A percentile compares a stretch with the other conserved stretches of the same genome.
phyloP scores from a whole-genome alignment of 2,329 filamentous ascomycete species.

The Talaromyces sp. region DNA sequence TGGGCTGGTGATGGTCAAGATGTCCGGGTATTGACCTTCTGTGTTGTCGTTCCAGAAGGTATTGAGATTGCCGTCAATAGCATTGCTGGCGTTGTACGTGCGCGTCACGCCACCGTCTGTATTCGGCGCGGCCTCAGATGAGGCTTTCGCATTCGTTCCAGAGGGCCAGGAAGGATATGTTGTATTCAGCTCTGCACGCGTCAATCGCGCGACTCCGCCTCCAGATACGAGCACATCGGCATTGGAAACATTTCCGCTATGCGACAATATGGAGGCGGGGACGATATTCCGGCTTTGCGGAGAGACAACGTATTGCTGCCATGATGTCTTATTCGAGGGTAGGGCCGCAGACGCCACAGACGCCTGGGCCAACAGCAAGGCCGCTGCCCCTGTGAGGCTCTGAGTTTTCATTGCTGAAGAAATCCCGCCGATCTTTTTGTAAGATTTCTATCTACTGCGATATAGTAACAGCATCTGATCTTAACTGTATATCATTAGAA shows the following conservation, averaged over 20 bases:
- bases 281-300: background rate
- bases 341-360: background rate
- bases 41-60: conserved; percentile 2
- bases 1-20: background rate
- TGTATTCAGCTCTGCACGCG: background rate
- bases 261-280: background rate
- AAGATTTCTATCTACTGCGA: background rate
- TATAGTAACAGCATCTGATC: background rate
- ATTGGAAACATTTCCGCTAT: background rate
- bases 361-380: background rate
- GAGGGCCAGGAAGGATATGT: background rate
- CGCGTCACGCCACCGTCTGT: background rate
- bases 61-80: background rate
- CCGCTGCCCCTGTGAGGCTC: background rate
- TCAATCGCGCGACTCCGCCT: background rate
- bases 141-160: background rate
- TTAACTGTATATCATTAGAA: background rate
- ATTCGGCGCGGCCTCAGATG: background rate
- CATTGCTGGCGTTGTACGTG: background rate
- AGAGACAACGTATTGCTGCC: conserved; percentile 1
- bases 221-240: background rate
- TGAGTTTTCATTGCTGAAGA: background rate
- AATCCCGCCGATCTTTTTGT: background rate
- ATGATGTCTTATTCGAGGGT: background rate
- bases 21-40: background rate